phyloP scores from a whole-genome alignment of 768 basidiomycete genomes.

The Kockovaella imperatae region DNA sequence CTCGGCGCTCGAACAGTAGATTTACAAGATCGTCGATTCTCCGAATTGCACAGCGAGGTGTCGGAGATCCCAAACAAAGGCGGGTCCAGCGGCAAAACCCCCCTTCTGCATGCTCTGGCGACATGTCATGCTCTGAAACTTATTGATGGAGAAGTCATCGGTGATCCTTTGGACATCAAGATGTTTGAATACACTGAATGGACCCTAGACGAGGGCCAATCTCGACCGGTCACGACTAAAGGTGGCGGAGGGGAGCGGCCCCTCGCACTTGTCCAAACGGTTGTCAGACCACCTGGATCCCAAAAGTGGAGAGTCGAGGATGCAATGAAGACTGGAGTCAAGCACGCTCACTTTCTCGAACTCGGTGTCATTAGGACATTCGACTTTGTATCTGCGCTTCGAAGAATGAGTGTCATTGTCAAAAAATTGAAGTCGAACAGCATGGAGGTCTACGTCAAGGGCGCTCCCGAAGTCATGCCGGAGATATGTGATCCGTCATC shows the following conservation, averaged over 20 bases:
- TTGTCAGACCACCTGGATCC: constrained; percentile 92
- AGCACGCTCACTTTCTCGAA: constrained; percentile 97
- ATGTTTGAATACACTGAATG: constrained; percentile 98
- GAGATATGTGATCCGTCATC: constrained; percentile 88
- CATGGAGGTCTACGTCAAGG: constrained; percentile 98
- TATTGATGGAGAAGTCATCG: constrained; percentile 77
- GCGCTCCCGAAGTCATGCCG: constrained; percentile 96
- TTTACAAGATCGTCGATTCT: constrained; percentile 65
- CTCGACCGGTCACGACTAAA: constrained; percentile 49
- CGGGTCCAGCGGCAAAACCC: constrained; percentile 60
- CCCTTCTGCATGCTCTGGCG: constrained; percentile 81
- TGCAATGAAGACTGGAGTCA: constrained; percentile 73
- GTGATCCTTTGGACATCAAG: constrained; percentile 91
- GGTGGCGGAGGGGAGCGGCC: constrained; percentile 48
- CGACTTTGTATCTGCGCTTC: constrained; percentile 86
- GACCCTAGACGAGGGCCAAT: constrained; percentile 92
- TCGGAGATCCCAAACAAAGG: constrained; percentile 66
- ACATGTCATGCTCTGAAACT: constrained; percentile 94
- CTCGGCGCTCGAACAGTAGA: constrained; percentile 85
- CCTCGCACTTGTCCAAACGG: constrained; percentile 85
- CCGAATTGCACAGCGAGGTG: constrained; percentile 79
- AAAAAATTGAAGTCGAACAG: constrained; percentile 85
- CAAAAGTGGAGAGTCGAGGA: constrained; percentile 85
- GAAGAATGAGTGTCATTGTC: constrained; percentile 96
- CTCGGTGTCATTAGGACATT: constrained; percentile 92